Percentiles rank a stretch among this genome's conserved stretches.
Evolutionary conservation across 257 asterid genomes (phyloP).

Genomic region (Prunella vulgaris): DNA sequence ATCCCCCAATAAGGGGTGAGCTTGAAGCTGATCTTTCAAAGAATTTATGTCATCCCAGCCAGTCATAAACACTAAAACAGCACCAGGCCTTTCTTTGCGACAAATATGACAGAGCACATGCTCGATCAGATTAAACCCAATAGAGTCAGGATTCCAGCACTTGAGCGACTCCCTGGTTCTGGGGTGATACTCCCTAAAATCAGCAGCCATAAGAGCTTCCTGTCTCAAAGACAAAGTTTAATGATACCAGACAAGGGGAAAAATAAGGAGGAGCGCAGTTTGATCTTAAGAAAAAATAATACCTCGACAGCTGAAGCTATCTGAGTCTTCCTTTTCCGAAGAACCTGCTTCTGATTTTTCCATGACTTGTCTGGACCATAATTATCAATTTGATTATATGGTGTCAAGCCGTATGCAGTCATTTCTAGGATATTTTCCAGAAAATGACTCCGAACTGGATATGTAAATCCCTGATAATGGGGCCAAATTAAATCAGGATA

Average conservation of each 20-base stretch:
- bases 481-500: constrained; percentile 6
- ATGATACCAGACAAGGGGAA: neutral
- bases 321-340: constrained; percentile 77
- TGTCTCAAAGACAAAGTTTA: constrained; percentile 28
- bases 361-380: constrained; percentile 93
- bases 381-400: constrained; percentile 83
- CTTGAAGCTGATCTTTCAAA: constrained; percentile 85
- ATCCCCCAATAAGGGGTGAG: constrained; percentile 86
- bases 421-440: constrained; percentile 75
- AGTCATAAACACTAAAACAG: constrained; percentile 90
- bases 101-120: constrained; percentile 79
- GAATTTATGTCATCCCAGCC: constrained; percentile 99
- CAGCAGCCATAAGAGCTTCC: constrained; percentile 74
- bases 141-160: constrained; percentile 96
- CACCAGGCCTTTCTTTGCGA: constrained; percentile 84
- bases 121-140: constrained; percentile 95
- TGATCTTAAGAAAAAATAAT: constrained; percentile 17
- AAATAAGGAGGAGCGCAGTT: neutral
- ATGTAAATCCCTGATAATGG: constrained; percentile 72
- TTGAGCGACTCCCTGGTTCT: constrained; percentile 61
- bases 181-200: constrained; percentile 52
- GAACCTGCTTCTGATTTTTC: constrained; percentile 88
- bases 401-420: constrained; percentile 71
- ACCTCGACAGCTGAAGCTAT: constrained; percentile 95
- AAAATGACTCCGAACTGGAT: constrained; percentile 75